Percentiles rank a stretch among this genome's conserved stretches.
phyloP scores from a whole-genome alignment of 2,329 filamentous ascomycete genomes.

The Botrytis porri region DNA sequence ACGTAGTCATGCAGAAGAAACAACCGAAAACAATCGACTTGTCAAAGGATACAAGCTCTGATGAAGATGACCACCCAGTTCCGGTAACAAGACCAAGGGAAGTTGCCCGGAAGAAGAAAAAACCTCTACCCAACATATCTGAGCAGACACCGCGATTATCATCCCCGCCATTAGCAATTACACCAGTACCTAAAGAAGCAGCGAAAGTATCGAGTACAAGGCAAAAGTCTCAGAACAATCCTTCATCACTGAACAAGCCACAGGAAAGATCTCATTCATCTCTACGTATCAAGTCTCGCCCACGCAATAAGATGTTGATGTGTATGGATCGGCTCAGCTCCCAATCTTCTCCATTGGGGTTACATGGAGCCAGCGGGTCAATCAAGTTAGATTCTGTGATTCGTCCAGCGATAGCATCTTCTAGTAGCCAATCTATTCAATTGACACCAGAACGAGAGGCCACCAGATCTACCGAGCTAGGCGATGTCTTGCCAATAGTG shows the following conservation, averaged over 20 bases:
- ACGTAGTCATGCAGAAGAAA: not conserved
- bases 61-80: not conserved
- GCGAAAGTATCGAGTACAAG: not conserved
- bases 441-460: not conserved
- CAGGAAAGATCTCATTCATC: slow-evolving; percentile 25
- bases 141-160: not conserved
- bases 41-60: slow-evolving; percentile 7
- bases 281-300: slow-evolving; percentile 35
- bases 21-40: slow-evolving; percentile 5
- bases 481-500: not conserved
- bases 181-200: not conserved
- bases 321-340: slow-evolving; percentile 29
- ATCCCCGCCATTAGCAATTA: not conserved
- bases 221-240: not conserved
- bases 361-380: not conserved
- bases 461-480: not conserved
- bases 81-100: not conserved
- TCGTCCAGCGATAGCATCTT: not conserved
- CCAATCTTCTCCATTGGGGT: slow-evolving; percentile 9
- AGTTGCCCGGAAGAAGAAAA: not conserved
- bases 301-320: slow-evolving; percentile 36
- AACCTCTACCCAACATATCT: not conserved
- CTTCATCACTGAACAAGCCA: not conserved
- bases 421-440: not conserved
- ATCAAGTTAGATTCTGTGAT: not conserved